Conservation (phyloP, 306 rosid genomes). For the Corylus heterophylla region DNA sequence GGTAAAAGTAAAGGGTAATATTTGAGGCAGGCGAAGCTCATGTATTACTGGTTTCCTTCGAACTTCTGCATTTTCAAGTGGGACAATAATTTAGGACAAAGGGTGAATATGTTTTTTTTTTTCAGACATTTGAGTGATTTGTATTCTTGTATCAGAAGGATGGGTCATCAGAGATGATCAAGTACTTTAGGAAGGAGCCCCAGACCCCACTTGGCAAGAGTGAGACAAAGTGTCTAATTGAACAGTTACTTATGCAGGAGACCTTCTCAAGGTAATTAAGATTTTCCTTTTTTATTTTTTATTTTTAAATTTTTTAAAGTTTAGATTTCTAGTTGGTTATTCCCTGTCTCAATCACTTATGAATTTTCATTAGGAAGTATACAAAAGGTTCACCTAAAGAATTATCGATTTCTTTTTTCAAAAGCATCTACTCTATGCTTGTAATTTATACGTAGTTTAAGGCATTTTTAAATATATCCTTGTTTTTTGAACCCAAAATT, state of each 20-base stretch:
- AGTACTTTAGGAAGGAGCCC: constrained; percentile 38
- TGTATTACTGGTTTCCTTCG: no score
- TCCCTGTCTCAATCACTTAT: neutral
- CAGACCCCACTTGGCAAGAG: constrained; percentile 39
- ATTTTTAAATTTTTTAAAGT: neutral
- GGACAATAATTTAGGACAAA: no score
- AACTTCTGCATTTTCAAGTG: no score
- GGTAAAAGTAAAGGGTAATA: no score
- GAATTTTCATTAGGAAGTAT: neutral
- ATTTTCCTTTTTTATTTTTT: neutral
- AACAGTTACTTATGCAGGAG: constrained; percentile 70
- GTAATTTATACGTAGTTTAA: neutral
- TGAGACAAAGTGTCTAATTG: constrained; percentile 57
- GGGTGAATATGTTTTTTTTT: neutral
- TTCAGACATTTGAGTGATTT: constrained; percentile 13
- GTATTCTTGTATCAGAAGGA: constrained; percentile 37
- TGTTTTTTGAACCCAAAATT: neutral
- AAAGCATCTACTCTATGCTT: neutral
- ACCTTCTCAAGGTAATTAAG: constrained; percentile 75
- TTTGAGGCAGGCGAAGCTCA: no score
- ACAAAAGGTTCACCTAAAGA: neutral
- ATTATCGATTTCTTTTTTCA: neutral
- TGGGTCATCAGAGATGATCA: constrained; percentile 36
- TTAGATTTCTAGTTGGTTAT: constrained; percentile 13
- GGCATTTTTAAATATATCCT: neutral